A percentile compares a stretch with the other conserved stretches of the same genome.
Conservation (phyloP, 257 asterid species). For the Ophiorrhiza pumila region DNA sequence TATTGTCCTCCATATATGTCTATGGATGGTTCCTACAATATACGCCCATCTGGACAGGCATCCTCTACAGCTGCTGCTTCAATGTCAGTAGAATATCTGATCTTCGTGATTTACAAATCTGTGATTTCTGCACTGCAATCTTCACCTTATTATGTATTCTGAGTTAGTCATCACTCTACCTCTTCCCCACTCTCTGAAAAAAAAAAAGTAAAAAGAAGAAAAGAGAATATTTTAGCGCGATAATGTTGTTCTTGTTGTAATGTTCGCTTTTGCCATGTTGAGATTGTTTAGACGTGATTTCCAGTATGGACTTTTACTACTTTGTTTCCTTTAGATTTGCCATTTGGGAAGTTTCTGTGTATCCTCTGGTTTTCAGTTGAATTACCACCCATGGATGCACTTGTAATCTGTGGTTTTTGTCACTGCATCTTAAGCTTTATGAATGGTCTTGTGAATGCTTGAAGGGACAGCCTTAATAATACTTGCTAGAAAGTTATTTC, state of each 20-base stretch:
- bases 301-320: not conserved
- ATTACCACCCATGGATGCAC: not conserved
- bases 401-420: not conserved
- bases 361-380: not conserved
- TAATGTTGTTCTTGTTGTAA: not conserved
- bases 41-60: conserved; percentile 64
- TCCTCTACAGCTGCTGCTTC: conserved; percentile 50
- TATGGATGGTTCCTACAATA: conserved; percentile 73
- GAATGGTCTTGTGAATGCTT: not conserved
- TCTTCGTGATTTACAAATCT: not conserved
- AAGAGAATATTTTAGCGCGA: not conserved
- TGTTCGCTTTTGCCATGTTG: not conserved
- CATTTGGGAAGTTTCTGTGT: not conserved
- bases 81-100: conserved; percentile 41
- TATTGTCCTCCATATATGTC: conserved; percentile 74
- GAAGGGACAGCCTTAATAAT: not conserved
- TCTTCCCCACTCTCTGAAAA: not conserved
- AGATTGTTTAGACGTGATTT: not conserved
- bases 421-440: not conserved
- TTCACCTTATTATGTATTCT: not conserved
- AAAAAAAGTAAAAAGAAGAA: not conserved
- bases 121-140: not conserved
- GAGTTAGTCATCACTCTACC: not conserved
- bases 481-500: no score
- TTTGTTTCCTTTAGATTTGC: not conserved